Percentiles rank a stretch among this genome's conserved stretches.
Evolutionary conservation across 768 basidiomycete genomes (phyloP).

Genomic region (Collybiopsis confluens): DNA sequence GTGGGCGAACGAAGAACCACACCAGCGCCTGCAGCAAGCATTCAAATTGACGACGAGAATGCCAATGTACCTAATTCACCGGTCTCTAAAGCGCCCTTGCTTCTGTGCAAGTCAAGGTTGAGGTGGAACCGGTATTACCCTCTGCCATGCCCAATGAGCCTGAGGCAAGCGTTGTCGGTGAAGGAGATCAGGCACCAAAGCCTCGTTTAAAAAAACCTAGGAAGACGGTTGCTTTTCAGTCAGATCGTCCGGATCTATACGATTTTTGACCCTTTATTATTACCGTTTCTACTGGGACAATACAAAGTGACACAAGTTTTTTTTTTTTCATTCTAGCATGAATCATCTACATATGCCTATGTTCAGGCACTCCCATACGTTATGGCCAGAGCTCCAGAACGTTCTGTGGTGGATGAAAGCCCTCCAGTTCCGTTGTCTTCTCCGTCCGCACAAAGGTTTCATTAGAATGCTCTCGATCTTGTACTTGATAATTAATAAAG

Average conservation of each 20-base stretch:
- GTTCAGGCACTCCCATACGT: no score
- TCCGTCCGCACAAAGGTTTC: no score
- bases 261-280: constrained; percentile 48
- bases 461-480: no score
- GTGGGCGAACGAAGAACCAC: constrained; percentile 71
- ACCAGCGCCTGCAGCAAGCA: constrained; percentile 30
- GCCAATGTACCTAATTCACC: background rate
- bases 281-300: background rate
- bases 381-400: no score
- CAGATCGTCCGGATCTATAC: constrained; percentile 67
- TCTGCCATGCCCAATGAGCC: background rate
- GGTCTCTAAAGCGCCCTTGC: constrained; percentile 22
- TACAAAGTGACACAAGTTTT: background rate
- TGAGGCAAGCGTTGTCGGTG: background rate
- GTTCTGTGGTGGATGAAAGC: no score
- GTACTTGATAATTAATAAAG: no score
- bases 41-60: constrained; percentile 9
- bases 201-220: constrained; percentile 38
- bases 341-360: no score
- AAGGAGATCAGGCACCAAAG: constrained; percentile 16
- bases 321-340: no score
- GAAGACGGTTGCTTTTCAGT: constrained; percentile 68
- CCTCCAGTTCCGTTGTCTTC: no score
- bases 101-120: constrained; percentile 41
- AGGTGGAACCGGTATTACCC: constrained; percentile 15